Evolutionary conservation across 2,329 filamentous ascomycete genomes (phyloP), one percentile per base, ranked within the genome.

Genomic region (Colletotrichum tofieldiae): DNA sequence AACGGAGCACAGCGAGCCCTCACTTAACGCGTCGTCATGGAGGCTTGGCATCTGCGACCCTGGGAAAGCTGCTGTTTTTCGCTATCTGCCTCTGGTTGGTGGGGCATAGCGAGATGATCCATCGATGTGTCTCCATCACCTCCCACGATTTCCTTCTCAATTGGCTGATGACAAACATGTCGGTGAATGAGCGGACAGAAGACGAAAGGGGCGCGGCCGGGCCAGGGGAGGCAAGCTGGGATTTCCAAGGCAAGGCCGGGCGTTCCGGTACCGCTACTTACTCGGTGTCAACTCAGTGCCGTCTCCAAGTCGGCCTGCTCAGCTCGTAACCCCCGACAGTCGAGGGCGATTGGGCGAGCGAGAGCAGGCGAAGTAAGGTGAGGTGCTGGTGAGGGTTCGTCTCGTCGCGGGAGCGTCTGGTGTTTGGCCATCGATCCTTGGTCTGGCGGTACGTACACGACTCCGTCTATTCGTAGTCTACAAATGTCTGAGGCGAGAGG

Each of bases 371-470:
- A 20, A 29, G 37, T 29, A 23, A 26, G 37, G 23, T 29, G 39
- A 41, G 35, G 54, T 29, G 12, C n/a, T 41, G 39, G 39, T 23
- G 26, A 58, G 67, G 55, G 68, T 71, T 71, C 68, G 56, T 67
- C 68, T 71, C 64, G 68, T 71, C 64, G 68, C 68, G 56, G 41
- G 35, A 49, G 56, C 67, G 64, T 67, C 68, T 71, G 49, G 64
- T 69, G 60, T 65, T 58, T 64, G 55, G 59, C 59, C 32, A 56
- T 64, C 41, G 51, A 65, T 55, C 66, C 58, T 63, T 68, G 65
- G 58, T 49, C 29, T n/a, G 16, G 14, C n/a, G 32, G 35, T 18
- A 58, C 35, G n/a, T 58, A 58, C 29, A n/a, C 51, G 8, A 12
- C 51, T 55, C 16, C 16, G 29, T 55, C 51, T 35, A n/a, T n/a